A percentile compares a stretch with the other conserved stretches of the same genome.
Evolutionary conservation across 306 rosid species (phyloP).

Genomic region (Sechiopsis laciniata): DNA sequence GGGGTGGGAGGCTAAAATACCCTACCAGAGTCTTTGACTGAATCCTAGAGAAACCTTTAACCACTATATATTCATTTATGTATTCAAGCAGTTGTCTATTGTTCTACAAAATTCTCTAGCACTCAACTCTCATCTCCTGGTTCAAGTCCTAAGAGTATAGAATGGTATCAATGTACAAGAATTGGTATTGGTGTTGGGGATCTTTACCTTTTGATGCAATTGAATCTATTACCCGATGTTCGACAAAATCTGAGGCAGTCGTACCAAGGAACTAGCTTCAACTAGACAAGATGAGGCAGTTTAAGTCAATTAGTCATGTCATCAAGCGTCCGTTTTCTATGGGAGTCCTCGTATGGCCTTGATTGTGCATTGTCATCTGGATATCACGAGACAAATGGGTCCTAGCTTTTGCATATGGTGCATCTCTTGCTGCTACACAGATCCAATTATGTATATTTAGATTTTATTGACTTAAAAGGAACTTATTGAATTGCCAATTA

Average conservation of each 20-base stretch:
- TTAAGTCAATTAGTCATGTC: slow-evolving; percentile 32
- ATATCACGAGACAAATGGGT: slow-evolving; percentile 80
- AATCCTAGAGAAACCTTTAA: slow-evolving; percentile 1
- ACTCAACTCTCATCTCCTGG: slow-evolving; percentile 10
- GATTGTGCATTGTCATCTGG: slow-evolving; percentile 70
- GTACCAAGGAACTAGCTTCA: slow-evolving; percentile 13
- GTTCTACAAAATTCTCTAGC: slow-evolving; percentile 14
- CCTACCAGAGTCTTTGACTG: background rate
- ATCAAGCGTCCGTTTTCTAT: slow-evolving; percentile 83
- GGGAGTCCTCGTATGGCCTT: slow-evolving; percentile 58
- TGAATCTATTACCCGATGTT: background rate
- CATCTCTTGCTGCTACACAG: slow-evolving; percentile 66
- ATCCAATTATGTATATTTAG: slow-evolving; percentile 5
- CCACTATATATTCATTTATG: slow-evolving; percentile 14
- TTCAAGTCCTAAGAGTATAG: slow-evolving; percentile 6
- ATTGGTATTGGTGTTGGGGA: slow-evolving; percentile 15
- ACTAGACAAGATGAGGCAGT: slow-evolving; percentile 19
- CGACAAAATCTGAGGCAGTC: background rate
- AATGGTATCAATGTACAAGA: slow-evolving; percentile 43
- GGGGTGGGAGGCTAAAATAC: background rate
- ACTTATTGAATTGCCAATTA: background rate
- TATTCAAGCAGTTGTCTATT: slow-evolving; percentile 10
- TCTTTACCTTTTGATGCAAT: background rate
- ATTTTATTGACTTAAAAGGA: background rate
- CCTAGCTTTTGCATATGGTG: slow-evolving; percentile 87